Base-by-base conservation (phyloP, 106 monocot genomes). In the Amphibolis antarctica region DNA sequence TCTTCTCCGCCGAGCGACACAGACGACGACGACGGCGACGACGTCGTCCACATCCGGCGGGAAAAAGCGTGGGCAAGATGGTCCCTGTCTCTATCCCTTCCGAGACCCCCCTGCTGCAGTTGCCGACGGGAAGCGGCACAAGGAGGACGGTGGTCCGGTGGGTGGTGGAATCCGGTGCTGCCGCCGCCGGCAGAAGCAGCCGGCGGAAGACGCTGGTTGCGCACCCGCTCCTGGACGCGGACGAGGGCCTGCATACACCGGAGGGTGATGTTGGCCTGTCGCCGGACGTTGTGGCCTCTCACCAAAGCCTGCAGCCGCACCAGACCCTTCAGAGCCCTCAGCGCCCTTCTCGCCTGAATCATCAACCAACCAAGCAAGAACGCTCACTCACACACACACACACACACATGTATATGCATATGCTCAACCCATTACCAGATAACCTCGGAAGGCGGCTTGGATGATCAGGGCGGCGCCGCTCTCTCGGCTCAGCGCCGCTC, bases 221-320 rank as follows among this genome's bases (percentile, higher is more conserved):
- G 55, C 59, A 98, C 84, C 0, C 87, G 73, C 0, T 79, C 78
- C 64, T 98, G 96, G 20, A 98, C 90, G 7, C 90, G 63, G 0
- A 98, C 78, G 55, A 98, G 82, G 1, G 96, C 96, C 28, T 98
- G 96, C 96, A 98, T 98, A 77, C 90, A 98, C 45, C 90, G 53
- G 14, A 98, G 80, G 18, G 96, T 90, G 84, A 90, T 90, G 62
- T 81, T 98, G 15, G 96, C 96, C 62, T 98, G 96, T 58, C 80
- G 84, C 28, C 96, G 69, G 10, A 98, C 96, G 66, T 98, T 98
- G 76, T 98, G 86, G 1, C 96, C 96, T 52, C 96, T 69, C 46
- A 98, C 90, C 58, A 98, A 55, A 12, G 96, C 96, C 46, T 98
- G 96, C 17, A 98, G 86, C 84, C 87, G 90, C 63, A 98, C 96